Conservation (phyloP, 1,284 basidiomycete genomes). For the Puccinia polysora region DNA sequence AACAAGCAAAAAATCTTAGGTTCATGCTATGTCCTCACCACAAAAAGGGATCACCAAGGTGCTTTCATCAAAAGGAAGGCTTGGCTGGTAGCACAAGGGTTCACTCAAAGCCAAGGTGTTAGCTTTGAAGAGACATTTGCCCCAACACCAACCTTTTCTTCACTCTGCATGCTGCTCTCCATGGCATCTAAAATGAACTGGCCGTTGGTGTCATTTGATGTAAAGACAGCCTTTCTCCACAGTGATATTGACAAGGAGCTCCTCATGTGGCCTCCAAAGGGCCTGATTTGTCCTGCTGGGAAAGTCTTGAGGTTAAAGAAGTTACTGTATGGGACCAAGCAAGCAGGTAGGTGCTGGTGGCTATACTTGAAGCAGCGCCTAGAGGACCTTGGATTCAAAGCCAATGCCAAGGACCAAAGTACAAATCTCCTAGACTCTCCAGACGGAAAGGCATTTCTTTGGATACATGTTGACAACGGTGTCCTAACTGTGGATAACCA, state of each 20-base stretch:
- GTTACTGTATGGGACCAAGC: neutral
- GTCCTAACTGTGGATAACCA: neutral
- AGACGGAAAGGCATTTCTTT: neutral
- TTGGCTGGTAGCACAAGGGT: too few relatives aligned
- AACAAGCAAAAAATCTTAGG: too few relatives aligned
- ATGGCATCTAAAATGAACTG: neutral
- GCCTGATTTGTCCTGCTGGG: neutral
- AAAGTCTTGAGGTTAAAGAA: conserved; percentile 8
- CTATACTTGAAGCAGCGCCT: too few relatives aligned
- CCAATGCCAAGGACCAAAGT: neutral
- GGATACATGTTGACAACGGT: conserved; percentile 9
- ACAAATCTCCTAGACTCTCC: neutral
- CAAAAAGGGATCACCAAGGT: too few relatives aligned
- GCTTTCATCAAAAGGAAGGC: too few relatives aligned
- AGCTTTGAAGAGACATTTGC: too few relatives aligned
- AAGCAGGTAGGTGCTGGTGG: conserved; percentile 8
- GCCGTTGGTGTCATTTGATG: neutral
- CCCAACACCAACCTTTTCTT: too few relatives aligned
- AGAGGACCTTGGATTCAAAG: neutral
- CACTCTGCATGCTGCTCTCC: neutral
- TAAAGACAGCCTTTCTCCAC: neutral
- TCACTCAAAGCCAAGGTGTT: too few relatives aligned
- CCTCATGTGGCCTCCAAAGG: neutral
- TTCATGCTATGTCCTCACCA: too few relatives aligned
- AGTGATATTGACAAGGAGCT: neutral